Percentiles rank a stretch among this genome's conserved stretches.
phyloP scores from a whole-genome alignment of 2,329 filamentous ascomycete genomes.

The Neurospora sp. region DNA sequence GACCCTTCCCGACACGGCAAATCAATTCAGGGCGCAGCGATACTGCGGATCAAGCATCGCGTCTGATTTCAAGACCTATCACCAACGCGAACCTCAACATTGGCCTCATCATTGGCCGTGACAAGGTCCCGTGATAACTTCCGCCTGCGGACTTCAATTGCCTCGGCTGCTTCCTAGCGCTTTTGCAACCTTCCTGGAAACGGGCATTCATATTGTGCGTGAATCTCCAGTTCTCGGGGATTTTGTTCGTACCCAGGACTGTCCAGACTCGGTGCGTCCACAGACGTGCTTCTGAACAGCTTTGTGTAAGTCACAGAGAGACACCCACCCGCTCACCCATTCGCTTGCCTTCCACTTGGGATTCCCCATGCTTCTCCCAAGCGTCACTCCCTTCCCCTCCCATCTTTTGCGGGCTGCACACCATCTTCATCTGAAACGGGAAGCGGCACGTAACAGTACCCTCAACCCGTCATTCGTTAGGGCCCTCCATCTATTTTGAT shows the following conservation, averaged over 20 bases:
- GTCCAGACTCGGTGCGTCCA: not conserved
- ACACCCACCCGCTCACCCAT: not conserved
- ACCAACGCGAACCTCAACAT: slow-evolving; percentile 33
- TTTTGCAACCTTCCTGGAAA: slow-evolving; percentile 22
- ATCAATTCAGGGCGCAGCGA: slow-evolving; percentile 40
- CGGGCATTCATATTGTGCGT: not conserved
- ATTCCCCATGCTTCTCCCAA: not conserved
- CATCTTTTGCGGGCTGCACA: slow-evolving; percentile 13
- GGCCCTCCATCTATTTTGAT: not conserved
- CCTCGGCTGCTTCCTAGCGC: slow-evolving; percentile 19
- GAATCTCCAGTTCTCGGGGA: not conserved
- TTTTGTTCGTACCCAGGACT: not conserved
- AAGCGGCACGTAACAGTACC: not conserved
- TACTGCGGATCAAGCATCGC: slow-evolving; percentile 25
- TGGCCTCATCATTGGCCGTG: slow-evolving; percentile 37
- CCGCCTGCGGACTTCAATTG: slow-evolving; percentile 33
- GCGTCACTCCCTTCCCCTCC: slow-evolving; percentile 7
- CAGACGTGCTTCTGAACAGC: not conserved
- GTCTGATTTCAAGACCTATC: slow-evolving; percentile 38
- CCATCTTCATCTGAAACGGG: slow-evolving; percentile 5
- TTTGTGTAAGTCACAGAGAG: slow-evolving; percentile 13
- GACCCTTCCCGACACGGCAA: slow-evolving; percentile 25
- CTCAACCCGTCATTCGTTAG: not conserved
- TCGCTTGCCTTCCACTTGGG: not conserved
- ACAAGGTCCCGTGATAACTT: slow-evolving; percentile 42